These are phyloP conservation scores for Diaporthe sp. DNA, from an alignment of 2,329 filamentous ascomycete genomes.

Conservation along the genomic window DNA sequence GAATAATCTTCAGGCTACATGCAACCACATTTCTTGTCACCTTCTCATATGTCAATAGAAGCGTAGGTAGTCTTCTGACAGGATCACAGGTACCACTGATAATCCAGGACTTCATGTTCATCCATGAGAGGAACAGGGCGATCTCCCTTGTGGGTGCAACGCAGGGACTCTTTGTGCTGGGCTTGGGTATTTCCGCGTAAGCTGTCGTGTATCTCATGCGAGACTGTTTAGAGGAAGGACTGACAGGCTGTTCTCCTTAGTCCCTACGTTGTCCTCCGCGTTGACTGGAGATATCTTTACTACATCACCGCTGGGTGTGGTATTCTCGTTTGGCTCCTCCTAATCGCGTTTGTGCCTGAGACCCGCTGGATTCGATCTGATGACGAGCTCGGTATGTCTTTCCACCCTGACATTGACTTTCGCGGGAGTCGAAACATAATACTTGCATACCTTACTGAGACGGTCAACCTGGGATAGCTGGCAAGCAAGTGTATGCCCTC, in stretches of 20 bases:
- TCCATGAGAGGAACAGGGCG: conserved; percentile 50
- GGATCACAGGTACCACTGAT: conserved; percentile 46
- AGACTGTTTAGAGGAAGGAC: background rate
- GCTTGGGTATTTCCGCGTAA: conserved; percentile 46
- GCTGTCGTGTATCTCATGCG: background rate
- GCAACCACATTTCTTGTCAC: too few relatives aligned
- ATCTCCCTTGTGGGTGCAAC: conserved; percentile 39
- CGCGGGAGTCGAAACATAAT: too few relatives aligned
- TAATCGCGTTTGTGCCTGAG: conserved; percentile 50
- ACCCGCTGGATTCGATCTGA: conserved; percentile 47
- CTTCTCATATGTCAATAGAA: background rate
- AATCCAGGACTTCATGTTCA: conserved; percentile 52
- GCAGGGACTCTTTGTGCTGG: conserved; percentile 49
- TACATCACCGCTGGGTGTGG: conserved; percentile 49
- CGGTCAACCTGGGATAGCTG: conserved; percentile 37
- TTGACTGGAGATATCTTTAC: conserved; percentile 51
- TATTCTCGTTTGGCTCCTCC: conserved; percentile 47
- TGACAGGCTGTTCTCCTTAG: conserved; percentile 9
- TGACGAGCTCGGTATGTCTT: conserved; percentile 45
- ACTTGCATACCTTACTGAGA: background rate
- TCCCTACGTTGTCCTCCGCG: conserved; percentile 46
- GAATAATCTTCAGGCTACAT: background rate
- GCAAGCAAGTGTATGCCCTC: conserved; percentile 45
- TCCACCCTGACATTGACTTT: too few relatives aligned
- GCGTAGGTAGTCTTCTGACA: background rate